These are phyloP conservation scores for Daphne laureola DNA, from an alignment of 441 rosid genomes.

Conservation along the genomic window DNA sequence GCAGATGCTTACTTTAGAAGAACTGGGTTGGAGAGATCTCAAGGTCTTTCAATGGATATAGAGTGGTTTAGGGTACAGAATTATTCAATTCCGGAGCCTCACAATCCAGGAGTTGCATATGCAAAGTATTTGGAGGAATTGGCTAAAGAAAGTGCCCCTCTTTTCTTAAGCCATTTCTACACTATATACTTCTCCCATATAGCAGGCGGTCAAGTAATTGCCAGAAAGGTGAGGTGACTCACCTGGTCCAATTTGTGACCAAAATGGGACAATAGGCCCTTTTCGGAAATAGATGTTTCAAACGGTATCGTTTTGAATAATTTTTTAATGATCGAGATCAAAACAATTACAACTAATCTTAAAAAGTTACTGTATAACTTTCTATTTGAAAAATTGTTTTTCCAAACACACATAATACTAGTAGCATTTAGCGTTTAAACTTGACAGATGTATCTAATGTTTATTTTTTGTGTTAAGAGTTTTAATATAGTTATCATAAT, in stretches of 20 bases:
- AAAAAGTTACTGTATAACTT: no score
- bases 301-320: no score
- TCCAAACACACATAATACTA: no score
- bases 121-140: conserved; percentile 63
- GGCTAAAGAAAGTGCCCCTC: conserved; percentile 63
- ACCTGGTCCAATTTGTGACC: no score
- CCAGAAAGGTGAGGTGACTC: conserved; percentile 40
- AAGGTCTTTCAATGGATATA: conserved; percentile 53
- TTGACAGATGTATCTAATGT: neutral
- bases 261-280: no score
- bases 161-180: conserved; percentile 81
- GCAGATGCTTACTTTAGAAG: conserved; percentile 83
- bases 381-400: no score
- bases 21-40: conserved; percentile 77
- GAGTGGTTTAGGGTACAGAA: conserved; percentile 50
- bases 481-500: no score
- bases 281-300: no score
- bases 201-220: conserved; percentile 80
- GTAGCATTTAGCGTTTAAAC: no score
- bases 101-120: conserved; percentile 56
- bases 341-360: no score
- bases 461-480: no score
- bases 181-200: conserved; percentile 85
- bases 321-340: no score
- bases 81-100: conserved; percentile 53